These are phyloP conservation scores for Ophiocordyceps camponoti-saundersi DNA, from an alignment of 2,329 filamentous ascomycete genomes.

Conservation along the genomic window DNA sequence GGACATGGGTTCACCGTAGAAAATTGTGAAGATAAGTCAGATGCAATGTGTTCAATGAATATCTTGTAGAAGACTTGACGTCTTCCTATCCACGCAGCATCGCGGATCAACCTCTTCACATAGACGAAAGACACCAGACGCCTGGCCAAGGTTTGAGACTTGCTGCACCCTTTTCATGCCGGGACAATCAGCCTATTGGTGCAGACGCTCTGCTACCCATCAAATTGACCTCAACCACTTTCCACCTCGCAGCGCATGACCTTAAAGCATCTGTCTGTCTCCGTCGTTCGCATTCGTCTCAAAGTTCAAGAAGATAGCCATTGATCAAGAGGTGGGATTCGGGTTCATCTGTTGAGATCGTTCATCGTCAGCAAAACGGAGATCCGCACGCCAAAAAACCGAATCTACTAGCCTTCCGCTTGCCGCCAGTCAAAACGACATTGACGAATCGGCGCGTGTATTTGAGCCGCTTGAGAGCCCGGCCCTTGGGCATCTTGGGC, in stretches of 20 bases:
- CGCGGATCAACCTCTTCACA: constrained; percentile 16
- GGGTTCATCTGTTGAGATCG: constrained; percentile 54
- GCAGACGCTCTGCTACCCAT: neutral
- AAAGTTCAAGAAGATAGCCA: neutral
- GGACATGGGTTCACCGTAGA: too few relatives aligned
- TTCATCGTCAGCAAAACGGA: constrained; percentile 8
- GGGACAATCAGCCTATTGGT: too few relatives aligned
- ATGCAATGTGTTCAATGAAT: too few relatives aligned
- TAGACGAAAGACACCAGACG: constrained; percentile 26
- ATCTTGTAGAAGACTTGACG: too few relatives aligned
- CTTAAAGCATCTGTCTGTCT: constrained; percentile 1
- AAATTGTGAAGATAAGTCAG: too few relatives aligned
- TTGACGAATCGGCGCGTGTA: constrained; percentile 98
- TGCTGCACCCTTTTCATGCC: too few relatives aligned
- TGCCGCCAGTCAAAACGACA: constrained; percentile 91
- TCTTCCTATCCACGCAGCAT: neutral
- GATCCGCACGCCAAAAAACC: neutral
- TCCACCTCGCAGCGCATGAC: constrained; percentile 9
- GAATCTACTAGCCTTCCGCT: constrained; percentile 65
- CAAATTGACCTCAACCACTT: constrained; percentile 14
- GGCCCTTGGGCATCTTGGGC: constrained; percentile 92
- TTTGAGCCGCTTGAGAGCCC: constrained; percentile 89
- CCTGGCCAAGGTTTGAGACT: constrained; percentile 12
- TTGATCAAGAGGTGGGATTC: constrained; percentile 51
- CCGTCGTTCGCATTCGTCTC: constrained; percentile 11